phyloP scores from a whole-genome alignment of 345 rosid species.

The Dipteronia sinensis region DNA sequence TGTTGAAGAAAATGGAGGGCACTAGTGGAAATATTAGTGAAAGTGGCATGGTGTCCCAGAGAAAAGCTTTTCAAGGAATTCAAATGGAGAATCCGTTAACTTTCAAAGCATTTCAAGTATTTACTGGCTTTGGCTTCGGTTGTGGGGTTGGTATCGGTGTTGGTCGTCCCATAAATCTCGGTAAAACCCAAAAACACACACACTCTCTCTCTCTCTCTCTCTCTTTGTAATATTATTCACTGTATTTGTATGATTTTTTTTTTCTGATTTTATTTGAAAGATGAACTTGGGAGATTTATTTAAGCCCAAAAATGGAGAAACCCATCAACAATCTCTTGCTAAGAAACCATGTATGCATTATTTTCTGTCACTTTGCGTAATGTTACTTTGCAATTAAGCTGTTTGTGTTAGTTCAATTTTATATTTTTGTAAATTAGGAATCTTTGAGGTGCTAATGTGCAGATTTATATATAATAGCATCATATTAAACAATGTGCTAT shows the following conservation, averaged over 20 bases:
- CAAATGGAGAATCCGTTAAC: conserved; percentile 77
- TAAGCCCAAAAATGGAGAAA: conserved; percentile 30
- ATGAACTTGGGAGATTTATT: conserved; percentile 43
- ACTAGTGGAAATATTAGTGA: conserved; percentile 12
- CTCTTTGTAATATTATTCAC: not conserved
- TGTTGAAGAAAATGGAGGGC: conserved; percentile 38
- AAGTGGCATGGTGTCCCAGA: conserved; percentile 37
- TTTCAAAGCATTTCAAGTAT: conserved; percentile 87
- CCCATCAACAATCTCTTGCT: conserved; percentile 23
- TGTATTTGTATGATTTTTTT: not conserved
- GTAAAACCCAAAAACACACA: conserved; percentile 38
- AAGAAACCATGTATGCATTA: conserved; percentile 27
- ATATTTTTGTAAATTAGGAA: not conserved
- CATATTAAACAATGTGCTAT: not conserved
- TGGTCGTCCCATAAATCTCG: conserved; percentile 75
- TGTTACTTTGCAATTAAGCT: not conserved
- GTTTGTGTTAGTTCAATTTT: not conserved
- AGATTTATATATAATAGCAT: not conserved
- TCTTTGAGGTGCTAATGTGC: not conserved
- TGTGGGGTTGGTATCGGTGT: conserved; percentile 94
- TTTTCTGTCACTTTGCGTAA: conserved; percentile 9
- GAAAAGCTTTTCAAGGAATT: conserved; percentile 49
- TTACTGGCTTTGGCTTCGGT: conserved; percentile 94
- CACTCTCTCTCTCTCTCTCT: not conserved
- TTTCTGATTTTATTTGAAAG: conserved; percentile 5